Evolutionary conservation across 257 asterid species (phyloP).

Genomic region (Fraxinus quadrangulata): DNA sequence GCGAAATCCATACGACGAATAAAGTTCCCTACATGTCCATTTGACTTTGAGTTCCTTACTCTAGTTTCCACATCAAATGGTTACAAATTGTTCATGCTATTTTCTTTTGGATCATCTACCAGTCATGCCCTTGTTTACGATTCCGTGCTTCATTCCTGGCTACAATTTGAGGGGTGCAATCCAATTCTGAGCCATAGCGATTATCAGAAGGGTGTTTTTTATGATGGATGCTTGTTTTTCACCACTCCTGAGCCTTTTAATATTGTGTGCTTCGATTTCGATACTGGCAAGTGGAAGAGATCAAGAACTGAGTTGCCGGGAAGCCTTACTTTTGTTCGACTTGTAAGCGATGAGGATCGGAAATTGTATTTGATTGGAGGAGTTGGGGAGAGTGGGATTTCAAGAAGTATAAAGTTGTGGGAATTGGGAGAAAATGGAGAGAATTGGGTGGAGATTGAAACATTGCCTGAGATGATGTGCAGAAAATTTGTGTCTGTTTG

Average conservation of each 20-base stretch:
- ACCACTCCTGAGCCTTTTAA: slow-evolving; percentile 60
- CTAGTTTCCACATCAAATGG: slow-evolving; percentile 31
- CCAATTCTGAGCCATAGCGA: slow-evolving; percentile 33
- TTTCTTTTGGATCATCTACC: slow-evolving; percentile 43
- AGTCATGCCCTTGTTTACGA: slow-evolving; percentile 40
- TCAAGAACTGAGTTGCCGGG: slow-evolving; percentile 32
- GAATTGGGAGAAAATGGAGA: slow-evolving; percentile 45
- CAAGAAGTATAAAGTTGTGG: slow-evolving; percentile 70
- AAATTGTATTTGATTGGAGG: slow-evolving; percentile 70
- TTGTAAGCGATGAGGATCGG: slow-evolving; percentile 44
- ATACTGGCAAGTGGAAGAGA: slow-evolving; percentile 50
- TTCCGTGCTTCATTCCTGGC: slow-evolving; percentile 43
- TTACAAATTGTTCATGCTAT: slow-evolving; percentile 45
- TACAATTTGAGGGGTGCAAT: slow-evolving; percentile 31
- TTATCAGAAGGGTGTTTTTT: slow-evolving; percentile 50
- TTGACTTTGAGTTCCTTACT: slow-evolving; percentile 46
- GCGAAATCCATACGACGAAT: slow-evolving; percentile 41
- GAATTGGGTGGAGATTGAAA: slow-evolving; percentile 57
- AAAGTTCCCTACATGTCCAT: slow-evolving; percentile 50
- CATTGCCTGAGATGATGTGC: slow-evolving; percentile 61
- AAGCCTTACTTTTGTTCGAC: slow-evolving; percentile 49
- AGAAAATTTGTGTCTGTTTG: slow-evolving; percentile 63
- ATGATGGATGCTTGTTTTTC: slow-evolving; percentile 46
- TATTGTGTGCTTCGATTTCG: slow-evolving; percentile 36
- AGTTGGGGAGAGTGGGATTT: slow-evolving; percentile 60